These are phyloP conservation scores for Candida neerlandica DNA, from an alignment of 1,139 yeast genomes.

Conservation along the genomic window DNA sequence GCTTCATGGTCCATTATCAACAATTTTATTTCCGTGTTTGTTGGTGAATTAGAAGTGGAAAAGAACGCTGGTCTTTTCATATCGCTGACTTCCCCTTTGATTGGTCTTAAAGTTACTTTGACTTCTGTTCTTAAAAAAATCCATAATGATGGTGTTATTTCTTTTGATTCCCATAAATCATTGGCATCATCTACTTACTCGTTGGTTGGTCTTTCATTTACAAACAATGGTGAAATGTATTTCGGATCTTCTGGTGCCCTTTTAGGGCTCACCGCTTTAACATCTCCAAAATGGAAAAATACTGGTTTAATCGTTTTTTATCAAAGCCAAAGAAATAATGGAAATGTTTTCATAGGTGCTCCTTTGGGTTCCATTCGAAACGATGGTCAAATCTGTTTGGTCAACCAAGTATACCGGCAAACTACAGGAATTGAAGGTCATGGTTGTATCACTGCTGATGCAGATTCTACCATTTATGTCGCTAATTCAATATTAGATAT, in stretches of 20 bases:
- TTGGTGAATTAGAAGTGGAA: conserved; percentile 22
- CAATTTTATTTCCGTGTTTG: conserved; percentile 26
- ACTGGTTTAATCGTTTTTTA: conserved; percentile 29
- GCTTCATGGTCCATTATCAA: conserved; percentile 37
- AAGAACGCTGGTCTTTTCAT: conserved; percentile 29
- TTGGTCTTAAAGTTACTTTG: conserved; percentile 18
- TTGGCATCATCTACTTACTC: conserved; percentile 23
- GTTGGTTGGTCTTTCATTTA: conserved; percentile 23
- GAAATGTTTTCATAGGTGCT: conserved; percentile 13
- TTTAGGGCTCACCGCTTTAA: conserved; percentile 22
- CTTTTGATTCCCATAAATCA: conserved; percentile 24
- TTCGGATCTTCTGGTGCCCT: conserved; percentile 27
- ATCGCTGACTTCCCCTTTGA: conserved; percentile 2
- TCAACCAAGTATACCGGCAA: conserved; percentile 26
- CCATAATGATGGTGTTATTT: conserved; percentile 25
- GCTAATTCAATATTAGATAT: conserved; percentile 21
- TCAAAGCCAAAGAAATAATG: conserved; percentile 23
- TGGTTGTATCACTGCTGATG: conserved; percentile 32
- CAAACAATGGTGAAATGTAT: conserved; percentile 32
- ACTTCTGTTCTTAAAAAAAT: conserved; percentile 17
- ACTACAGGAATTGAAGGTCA: conserved; percentile 26
- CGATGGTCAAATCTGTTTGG: conserved; percentile 34
- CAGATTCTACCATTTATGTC: conserved; percentile 24
- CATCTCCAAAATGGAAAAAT: conserved; percentile 27
- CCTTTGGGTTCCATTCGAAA: conserved; percentile 25